These are phyloP conservation scores for Vigna unguiculata DNA, from an alignment of 306 rosid species.

Conservation along the genomic window DNA sequence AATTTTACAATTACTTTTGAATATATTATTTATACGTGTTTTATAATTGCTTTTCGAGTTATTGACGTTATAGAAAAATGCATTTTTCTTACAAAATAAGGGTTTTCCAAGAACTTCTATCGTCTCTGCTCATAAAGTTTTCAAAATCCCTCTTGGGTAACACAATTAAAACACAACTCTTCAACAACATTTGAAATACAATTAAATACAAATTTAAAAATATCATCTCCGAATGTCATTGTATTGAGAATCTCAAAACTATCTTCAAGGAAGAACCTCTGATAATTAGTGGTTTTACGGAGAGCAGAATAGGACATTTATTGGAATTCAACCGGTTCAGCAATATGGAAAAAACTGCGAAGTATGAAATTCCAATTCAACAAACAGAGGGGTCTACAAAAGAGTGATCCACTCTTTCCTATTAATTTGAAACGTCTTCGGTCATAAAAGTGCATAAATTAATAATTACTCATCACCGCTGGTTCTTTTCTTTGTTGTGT, in stretches of 20 bases:
- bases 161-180: no score
- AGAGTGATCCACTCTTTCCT: conserved; percentile 56
- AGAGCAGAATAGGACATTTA: conserved; percentile 44
- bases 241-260: conserved; percentile 23
- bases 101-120: no score
- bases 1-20: no score
- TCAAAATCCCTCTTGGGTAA: no score
- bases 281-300: not conserved
- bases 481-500: conserved; percentile 89
- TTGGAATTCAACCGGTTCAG: conserved; percentile 51
- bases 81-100: no score
- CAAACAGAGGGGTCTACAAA: conserved; percentile 52
- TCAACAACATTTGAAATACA: no score
- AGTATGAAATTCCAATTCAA: conserved; percentile 44
- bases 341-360: conserved; percentile 27
- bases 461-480: conserved; percentile 38
- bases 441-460: conserved; percentile 41
- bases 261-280: conserved; percentile 20
- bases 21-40: no score
- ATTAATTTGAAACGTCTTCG: conserved; percentile 43
- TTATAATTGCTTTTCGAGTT: no score
- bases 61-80: no score
- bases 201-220: no score
- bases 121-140: no score
- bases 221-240: not conserved